Evolutionary conservation across 805 yeast genomes (phyloP).

Genomic region (Clavispora asparagi): DNA sequence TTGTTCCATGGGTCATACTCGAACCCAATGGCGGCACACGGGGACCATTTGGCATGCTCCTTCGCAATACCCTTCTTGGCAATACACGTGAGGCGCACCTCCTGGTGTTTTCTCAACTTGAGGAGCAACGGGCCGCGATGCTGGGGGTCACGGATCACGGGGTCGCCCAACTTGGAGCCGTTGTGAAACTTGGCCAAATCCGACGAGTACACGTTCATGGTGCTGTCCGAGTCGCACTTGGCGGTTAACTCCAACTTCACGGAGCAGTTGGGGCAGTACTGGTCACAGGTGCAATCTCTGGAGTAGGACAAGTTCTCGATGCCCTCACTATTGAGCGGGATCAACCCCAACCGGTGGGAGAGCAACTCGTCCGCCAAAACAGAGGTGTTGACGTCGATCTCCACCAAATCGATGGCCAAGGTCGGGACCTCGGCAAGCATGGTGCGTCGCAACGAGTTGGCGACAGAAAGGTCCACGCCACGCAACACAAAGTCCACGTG

Average conservation of each 20-base stretch:
- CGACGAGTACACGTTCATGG: conserved; percentile 85
- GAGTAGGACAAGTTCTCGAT: conserved; percentile 82
- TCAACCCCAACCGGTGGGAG: conserved; percentile 87
- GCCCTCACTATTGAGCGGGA: conserved; percentile 81
- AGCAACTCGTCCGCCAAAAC: conserved; percentile 96
- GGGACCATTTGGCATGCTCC: conserved; percentile 99
- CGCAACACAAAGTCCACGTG: conserved; percentile 85
- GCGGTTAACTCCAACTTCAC: conserved; percentile 84
- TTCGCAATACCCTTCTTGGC: conserved; percentile 97
- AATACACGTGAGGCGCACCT: conserved; percentile 79
- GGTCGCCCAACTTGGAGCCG: conserved; percentile 62
- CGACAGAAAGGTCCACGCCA: conserved; percentile 84
- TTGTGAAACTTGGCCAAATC: conserved; percentile 51
- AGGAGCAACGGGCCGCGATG: conserved; percentile 86
- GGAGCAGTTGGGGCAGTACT: conserved; percentile 92
- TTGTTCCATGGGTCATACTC: conserved; percentile 99
- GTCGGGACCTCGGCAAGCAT: conserved; percentile 98
- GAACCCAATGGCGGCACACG: conserved; percentile 91
- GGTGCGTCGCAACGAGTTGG: conserved; percentile 85
- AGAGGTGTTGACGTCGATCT: conserved; percentile 86
- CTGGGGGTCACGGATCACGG: conserved; percentile 74
- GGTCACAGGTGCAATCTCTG: conserved; percentile 96
- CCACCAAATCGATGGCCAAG: conserved; percentile 92
- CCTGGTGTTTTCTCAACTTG: conserved; percentile 89
- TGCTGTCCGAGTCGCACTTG: conserved; percentile 80